A percentile compares a stretch with the other conserved stretches of the same genome.
These are phyloP conservation scores for Lagenaria siceraria DNA, from an alignment of 306 rosid species.

Conservation along the genomic window DNA sequence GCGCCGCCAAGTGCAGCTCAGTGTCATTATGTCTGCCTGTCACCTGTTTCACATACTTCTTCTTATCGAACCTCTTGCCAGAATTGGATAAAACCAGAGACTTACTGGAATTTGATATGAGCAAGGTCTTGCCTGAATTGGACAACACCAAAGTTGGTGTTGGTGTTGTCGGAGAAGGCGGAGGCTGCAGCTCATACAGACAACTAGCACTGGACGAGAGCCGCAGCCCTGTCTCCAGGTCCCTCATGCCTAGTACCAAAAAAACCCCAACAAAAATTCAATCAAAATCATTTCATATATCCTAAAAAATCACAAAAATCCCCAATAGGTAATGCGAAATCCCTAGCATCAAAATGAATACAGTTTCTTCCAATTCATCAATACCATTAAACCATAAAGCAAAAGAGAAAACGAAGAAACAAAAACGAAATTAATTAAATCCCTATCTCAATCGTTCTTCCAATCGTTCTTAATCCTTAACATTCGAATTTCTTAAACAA, in stretches of 20 bases:
- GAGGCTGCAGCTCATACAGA: conserved; percentile 33
- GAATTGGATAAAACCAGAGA: conserved; percentile 41
- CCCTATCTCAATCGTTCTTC: not conserved
- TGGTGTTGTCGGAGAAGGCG: conserved; percentile 37
- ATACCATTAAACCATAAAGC: not conserved
- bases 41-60: conserved; percentile 75
- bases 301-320: not conserved
- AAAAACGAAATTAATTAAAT: not conserved
- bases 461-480: not conserved
- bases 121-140: conserved; percentile 39
- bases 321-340: not conserved
- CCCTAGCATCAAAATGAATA: not conserved
- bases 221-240: conserved; percentile 19
- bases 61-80: conserved; percentile 46
- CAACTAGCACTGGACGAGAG: conserved; percentile 7
- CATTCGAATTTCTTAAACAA: not conserved
- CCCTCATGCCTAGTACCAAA: conserved; percentile 20
- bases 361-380: not conserved
- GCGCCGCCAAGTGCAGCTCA: conserved; percentile 73
- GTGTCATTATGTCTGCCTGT: conserved; percentile 79
- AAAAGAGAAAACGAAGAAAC: too few species aligned
- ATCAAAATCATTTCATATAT: not conserved
- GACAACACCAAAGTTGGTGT: conserved; percentile 33
- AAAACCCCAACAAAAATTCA: not conserved
- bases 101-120: conserved; percentile 36